Conservation (phyloP, 768 basidiomycete species). For the Gymnopilus dilepis region DNA sequence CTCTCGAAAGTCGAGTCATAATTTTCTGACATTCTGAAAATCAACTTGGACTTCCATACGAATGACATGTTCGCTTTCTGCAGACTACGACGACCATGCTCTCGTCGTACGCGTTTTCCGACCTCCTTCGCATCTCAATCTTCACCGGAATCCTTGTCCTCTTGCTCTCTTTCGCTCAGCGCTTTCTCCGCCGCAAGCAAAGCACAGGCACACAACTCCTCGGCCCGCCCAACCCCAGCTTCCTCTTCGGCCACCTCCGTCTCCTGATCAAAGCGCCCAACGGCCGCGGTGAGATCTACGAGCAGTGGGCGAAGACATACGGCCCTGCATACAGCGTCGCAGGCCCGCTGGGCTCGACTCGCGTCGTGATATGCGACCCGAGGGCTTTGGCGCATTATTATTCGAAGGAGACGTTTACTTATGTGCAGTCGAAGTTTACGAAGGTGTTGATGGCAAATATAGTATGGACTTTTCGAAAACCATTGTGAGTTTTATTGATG, state of each 20-base stretch:
- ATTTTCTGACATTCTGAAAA: too few species aligned
- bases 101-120: too few species aligned
- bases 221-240: constrained; percentile 48
- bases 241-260: constrained; percentile 45
- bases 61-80: too few species aligned
- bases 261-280: constrained; percentile 30
- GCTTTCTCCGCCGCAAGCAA: not conserved
- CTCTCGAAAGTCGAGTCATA: too few species aligned
- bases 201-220: constrained; percentile 39
- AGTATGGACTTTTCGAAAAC: constrained; percentile 29
- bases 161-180: not conserved
- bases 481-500: not conserved
- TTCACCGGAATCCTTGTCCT: not conserved
- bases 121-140: not conserved
- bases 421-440: constrained; percentile 43
- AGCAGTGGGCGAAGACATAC: constrained; percentile 52
- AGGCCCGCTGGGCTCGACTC: constrained; percentile 35
- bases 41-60: too few species aligned
- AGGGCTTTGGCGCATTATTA: constrained; percentile 59
- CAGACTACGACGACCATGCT: too few species aligned
- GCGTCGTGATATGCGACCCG: constrained; percentile 48
- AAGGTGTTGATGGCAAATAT: constrained; percentile 43
- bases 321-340: constrained; percentile 53
- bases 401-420: constrained; percentile 53
- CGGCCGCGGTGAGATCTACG: constrained; percentile 40